Conservation (phyloP, 495 filamentous ascomycete species). For the Chaetomidium leptoderma region DNA sequence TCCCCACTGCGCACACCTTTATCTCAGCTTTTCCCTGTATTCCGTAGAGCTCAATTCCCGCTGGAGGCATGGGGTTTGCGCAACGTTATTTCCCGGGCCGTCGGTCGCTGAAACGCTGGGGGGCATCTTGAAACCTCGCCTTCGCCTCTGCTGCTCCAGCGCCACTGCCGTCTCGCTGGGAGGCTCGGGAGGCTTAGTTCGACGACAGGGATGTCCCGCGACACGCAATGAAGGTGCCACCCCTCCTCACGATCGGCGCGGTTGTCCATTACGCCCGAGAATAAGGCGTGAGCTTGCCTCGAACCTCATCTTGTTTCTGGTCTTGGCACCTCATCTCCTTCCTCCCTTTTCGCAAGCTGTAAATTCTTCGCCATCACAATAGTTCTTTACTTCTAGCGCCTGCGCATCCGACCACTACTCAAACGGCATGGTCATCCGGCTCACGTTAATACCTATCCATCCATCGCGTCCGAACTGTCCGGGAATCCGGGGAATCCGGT, state of each 20-base stretch:
- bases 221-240: conserved; percentile 7
- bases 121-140: conserved; percentile 14
- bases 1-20: too few relatives aligned
- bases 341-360: not conserved
- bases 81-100: not conserved
- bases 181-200: not conserved
- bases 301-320: not conserved
- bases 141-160: conserved; percentile 3
- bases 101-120: conserved; percentile 10
- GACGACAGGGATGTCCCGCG: not conserved
- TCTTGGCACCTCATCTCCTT: conserved; percentile 7
- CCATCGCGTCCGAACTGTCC: not conserved
- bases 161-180: conserved; percentile 4
- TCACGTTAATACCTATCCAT: not conserved
- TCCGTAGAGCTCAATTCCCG: too few relatives aligned
- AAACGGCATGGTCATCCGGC: not conserved
- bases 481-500: not conserved
- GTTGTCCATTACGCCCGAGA: not conserved
- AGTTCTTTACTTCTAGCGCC: not conserved
- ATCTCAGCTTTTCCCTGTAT: too few relatives aligned
- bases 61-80: too few relatives aligned
- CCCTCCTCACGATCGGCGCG: conserved; percentile 1
- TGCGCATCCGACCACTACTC: not conserved
- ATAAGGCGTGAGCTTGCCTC: not conserved
- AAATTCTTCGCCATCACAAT: not conserved